Evolutionary conservation across 345 rosid species (phyloP).

Genomic region (Gossypium longicalyx): DNA sequence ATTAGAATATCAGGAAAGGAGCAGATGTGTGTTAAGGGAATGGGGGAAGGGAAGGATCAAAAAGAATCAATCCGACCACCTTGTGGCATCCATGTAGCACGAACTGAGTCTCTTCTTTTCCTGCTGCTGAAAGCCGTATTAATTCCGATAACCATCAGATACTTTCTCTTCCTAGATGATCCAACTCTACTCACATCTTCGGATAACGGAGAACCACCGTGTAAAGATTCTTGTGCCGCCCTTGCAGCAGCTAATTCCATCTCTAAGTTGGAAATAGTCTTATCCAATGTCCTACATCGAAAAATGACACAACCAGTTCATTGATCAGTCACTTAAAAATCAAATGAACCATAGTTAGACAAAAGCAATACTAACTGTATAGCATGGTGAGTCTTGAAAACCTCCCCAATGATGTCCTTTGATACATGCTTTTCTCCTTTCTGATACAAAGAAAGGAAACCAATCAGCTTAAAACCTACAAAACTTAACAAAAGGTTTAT

Average conservation of each 20-base stretch:
- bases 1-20: not conserved
- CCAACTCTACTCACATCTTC: conserved; percentile 42
- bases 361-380: conserved; percentile 59
- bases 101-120: conserved; percentile 90
- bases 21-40: not conserved
- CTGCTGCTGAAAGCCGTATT: conserved; percentile 96
- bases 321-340: conserved; percentile 4
- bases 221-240: conserved; percentile 69
- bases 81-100: conserved; percentile 96
- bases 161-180: conserved; percentile 49
- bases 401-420: conserved; percentile 59
- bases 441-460: conserved; percentile 45
- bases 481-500: conserved; percentile 10
- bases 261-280: conserved; percentile 89
- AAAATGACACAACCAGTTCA: conserved; percentile 16
- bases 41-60: not conserved
- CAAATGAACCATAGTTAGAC: conserved; percentile 8
- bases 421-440: conserved; percentile 68
- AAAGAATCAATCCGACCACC: conserved; percentile 36
- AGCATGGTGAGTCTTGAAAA: conserved; percentile 67
- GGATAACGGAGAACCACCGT: conserved; percentile 65
- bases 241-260: conserved; percentile 97
- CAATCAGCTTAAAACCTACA: conserved; percentile 31
- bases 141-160: conserved; percentile 86
- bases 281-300: conserved; percentile 66